phyloP scores from a whole-genome alignment of 305 asterid genomes.

The Fraxinus xanthoxyloides region DNA sequence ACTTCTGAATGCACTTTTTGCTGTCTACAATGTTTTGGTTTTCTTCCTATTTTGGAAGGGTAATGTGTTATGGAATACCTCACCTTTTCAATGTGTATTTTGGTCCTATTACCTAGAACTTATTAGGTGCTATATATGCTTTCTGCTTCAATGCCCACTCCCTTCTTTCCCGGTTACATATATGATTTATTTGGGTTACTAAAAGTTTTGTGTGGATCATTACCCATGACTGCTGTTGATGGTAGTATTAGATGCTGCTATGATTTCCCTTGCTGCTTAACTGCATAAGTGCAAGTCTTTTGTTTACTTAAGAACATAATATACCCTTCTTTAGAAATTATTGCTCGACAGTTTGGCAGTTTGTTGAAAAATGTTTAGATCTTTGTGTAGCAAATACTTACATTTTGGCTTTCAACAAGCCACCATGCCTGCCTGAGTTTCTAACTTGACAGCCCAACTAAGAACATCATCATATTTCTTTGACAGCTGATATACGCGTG shows the following conservation, averaged over 20 bases:
- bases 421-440: slow-evolving; percentile 13
- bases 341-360: not conserved
- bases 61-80: not conserved
- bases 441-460: not conserved
- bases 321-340: not conserved
- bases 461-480: slow-evolving; percentile 16
- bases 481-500: slow-evolving; percentile 85
- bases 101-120: not conserved
- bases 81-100: not conserved
- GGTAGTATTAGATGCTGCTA: not conserved
- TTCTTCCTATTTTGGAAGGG: not conserved
- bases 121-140: not conserved
- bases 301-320: not conserved
- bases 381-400: not conserved
- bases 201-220: not conserved
- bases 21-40: not conserved
- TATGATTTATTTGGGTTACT: not conserved
- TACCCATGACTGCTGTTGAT: not conserved
- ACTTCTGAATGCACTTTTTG: not conserved
- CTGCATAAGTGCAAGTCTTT: not conserved
- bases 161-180: not conserved
- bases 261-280: not conserved
- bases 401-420: not conserved
- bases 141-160: not conserved
- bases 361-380: not conserved